Conservation (phyloP, 371 early-diverging fungal species). For the Sanchytrium tribonematis region DNA sequence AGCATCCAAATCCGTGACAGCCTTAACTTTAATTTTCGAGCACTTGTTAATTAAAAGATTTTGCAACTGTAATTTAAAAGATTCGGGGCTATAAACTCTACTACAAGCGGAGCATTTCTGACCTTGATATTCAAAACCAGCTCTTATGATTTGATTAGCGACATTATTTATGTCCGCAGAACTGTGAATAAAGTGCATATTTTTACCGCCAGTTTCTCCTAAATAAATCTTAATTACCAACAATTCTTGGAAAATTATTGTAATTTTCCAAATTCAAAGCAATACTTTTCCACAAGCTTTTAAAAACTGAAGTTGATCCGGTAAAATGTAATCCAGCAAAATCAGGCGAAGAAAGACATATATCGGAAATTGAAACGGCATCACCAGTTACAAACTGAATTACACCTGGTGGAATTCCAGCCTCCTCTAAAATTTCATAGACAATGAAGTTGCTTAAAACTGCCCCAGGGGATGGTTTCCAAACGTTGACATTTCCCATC, state of each 20-base stretch:
- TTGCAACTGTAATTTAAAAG: conserved; percentile 43
- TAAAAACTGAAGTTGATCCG: conserved; percentile 76
- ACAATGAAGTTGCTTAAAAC: conserved; percentile 69
- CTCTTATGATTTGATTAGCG: conserved; percentile 53
- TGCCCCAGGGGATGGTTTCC: conserved; percentile 80
- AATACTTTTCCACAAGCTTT: conserved; percentile 66
- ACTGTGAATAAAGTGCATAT: conserved; percentile 76
- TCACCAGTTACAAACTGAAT: conserved; percentile 86
- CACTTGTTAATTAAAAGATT: conserved; percentile 28
- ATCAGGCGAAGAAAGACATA: conserved; percentile 35
- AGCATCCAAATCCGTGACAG: conserved; percentile 45
- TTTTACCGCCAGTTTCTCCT: conserved; percentile 95
- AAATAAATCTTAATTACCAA: conserved; percentile 20
- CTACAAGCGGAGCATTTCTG: conserved; percentile 92
- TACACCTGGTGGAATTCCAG: conserved; percentile 85
- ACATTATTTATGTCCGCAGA: conserved; percentile 25
- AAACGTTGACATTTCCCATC: conserved; percentile 81
- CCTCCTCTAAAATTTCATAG: conserved; percentile 62
- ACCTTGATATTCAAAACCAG: conserved; percentile 81
- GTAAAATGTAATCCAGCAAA: conserved; percentile 93
- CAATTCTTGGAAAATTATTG: conserved; percentile 68
- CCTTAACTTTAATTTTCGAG: conserved; percentile 49
- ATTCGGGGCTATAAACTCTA: conserved; percentile 61
- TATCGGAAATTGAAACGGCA: conserved; percentile 38
- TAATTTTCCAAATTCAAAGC: conserved; percentile 64